A percentile compares a stretch with the other conserved stretches of the same genome.
These are phyloP conservation scores for Fraxinus cuspidata DNA, from an alignment of 257 asterid species.

Conservation along the genomic window DNA sequence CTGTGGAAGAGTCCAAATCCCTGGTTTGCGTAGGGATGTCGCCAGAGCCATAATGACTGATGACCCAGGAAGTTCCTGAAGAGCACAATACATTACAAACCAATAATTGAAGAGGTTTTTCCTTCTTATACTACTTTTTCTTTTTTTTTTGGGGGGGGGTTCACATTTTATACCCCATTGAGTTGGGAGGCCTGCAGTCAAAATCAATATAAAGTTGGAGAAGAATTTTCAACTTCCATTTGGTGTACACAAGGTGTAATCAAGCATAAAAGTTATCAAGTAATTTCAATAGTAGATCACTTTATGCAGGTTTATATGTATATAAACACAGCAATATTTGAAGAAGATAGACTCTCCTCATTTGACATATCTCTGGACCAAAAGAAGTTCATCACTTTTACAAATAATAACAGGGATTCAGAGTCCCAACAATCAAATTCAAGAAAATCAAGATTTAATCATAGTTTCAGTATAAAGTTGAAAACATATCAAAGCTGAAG, in stretches of 20 bases:
- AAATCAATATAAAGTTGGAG: constrained; percentile 19
- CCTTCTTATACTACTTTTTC: background rate
- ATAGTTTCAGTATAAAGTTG: constrained; percentile 11
- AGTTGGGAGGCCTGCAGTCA: background rate
- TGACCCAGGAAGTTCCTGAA: constrained; percentile 75
- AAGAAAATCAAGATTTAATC: constrained; percentile 11
- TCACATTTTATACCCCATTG: constrained; percentile 1
- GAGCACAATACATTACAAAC: constrained; percentile 13
- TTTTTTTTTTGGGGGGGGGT: no score
- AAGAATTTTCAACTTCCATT: constrained; percentile 12
- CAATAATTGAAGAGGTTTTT: background rate
- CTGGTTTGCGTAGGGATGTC: constrained; percentile 57
- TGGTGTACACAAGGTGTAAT: constrained; percentile 13
- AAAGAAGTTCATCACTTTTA: background rate
- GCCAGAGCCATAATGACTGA: constrained; percentile 57
- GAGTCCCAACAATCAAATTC: constrained; percentile 15
- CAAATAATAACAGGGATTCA: background rate
- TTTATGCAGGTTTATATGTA: background rate
- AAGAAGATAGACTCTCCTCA: background rate
- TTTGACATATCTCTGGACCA: background rate
- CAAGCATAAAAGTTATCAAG: background rate
- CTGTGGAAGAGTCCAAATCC: constrained; percentile 72
- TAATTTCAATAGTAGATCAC: background rate
- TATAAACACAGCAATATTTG: background rate
- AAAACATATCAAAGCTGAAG: constrained; percentile 1